Evolutionary conservation across 2,329 filamentous ascomycete genomes (phyloP), one percentile per base, ranked within the genome.

Genomic region (Parastagonospora avenae): DNA sequence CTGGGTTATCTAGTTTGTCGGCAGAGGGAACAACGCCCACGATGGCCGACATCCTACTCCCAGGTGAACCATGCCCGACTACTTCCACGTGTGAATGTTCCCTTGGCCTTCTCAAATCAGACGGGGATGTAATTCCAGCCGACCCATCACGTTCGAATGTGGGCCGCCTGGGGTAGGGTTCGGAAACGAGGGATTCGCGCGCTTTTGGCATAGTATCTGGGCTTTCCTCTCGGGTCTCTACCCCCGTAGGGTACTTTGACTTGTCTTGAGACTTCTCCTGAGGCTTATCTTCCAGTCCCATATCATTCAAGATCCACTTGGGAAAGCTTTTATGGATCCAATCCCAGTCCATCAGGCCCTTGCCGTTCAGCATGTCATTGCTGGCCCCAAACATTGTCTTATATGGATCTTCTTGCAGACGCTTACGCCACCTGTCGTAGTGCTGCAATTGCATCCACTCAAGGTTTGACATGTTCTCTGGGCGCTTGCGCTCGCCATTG

Each of bases 351-450:
- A 55, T 64, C 46, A 66, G 41, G 4, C 69, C 69, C 48, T 65
- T 66, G 24, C 68, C 70, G 46, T 31, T 62, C 28, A 72, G 48
- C 66, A 70, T 68, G 14, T 66, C 61, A 46, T 74, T 66, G 38
- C 71, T 73, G 2, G 72, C 73, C 2, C 76, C 77, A 47, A 79
- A 79, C 29, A 78, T 58, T 8, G 73, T 69, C 45, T 71, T 66
- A 46, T 79, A 79, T 9, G 77, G 76, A 46, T 79, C 73, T 14
- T 71, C 62, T 33, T 74, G 66, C 30, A 78, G 42, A 24, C 57
- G 52, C 53, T 54, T 61, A 50, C 59, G 66, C 68, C 66, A 72
- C n/a, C 47, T 57, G 15, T 55, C 53, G 29, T 67, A 65, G 30
- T 68, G 62, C 35, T 65, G 62, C 14, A 67, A 36, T 38, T 67